A percentile compares a stretch with the other conserved stretches of the same genome.
These are phyloP conservation scores for Apocynum venetum DNA, from an alignment of 257 asterid species.

Conservation along the genomic window DNA sequence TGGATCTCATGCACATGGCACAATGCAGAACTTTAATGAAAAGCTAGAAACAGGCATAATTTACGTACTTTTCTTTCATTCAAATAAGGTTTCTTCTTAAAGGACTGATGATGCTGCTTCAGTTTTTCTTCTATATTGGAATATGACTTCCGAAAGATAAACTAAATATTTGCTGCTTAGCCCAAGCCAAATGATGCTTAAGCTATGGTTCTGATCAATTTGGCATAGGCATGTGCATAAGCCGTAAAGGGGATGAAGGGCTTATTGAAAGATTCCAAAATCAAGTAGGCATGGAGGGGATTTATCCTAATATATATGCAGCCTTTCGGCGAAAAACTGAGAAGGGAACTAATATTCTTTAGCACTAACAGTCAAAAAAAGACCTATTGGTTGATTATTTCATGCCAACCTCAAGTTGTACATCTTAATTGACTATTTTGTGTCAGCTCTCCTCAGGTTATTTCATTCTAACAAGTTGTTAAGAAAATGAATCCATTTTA, in stretches of 20 bases:
- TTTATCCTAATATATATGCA: not conserved
- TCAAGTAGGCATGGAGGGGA: not conserved
- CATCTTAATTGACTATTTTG: not conserved
- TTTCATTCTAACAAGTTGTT: not conserved
- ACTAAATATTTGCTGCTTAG: not conserved
- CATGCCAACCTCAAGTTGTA: not conserved
- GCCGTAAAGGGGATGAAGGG: not conserved
- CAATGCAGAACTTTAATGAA: not conserved
- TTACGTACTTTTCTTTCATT: not conserved
- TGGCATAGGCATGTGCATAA: not conserved
- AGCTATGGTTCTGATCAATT: not conserved
- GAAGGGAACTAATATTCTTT: not conserved
- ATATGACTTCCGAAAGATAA: not conserved
- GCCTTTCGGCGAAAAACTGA: not conserved
- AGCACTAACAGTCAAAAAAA: not conserved
- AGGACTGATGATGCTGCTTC: not conserved
- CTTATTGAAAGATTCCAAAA: not conserved
- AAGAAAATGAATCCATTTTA: not conserved
- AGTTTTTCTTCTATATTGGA: not conserved
- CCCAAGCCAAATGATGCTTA: not conserved
- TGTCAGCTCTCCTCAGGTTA: not conserved
- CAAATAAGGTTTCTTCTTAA: not conserved
- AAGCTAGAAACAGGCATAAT: constrained; percentile 2
- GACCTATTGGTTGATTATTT: not conserved
- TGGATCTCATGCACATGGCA: not conserved